Base-by-base conservation (phyloP, 2,329 filamentous ascomycete genomes). In the Fusarium torreyae region DNA sequence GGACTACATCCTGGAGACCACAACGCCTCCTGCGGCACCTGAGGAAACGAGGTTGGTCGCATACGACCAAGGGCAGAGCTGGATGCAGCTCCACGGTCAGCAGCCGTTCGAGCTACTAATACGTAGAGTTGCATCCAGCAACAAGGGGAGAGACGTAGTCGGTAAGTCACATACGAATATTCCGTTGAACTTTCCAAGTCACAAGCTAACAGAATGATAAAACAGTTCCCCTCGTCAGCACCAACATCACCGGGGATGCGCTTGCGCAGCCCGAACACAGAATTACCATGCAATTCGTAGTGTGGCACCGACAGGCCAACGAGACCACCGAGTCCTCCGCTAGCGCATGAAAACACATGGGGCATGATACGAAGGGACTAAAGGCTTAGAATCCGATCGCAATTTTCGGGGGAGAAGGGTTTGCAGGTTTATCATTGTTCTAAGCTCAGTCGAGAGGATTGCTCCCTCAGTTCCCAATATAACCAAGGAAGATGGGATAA, bases 141-240 rank as follows among this genome's bases (percentile, higher is more conserved):
- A 15, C 13, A 33, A 31, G 39, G 5, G 15, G n/a, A 36, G 18
- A 20, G 26, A 28, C 28, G 5, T 14, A 2, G 14, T 48, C n/a
- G 48, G 39, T 58, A 11, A 39, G 55, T 36, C 15, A 44, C 6
- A 15, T 6, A 18, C 20, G 15, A 43, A 11, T 7, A 22, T 7
- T 28, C 28, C 4, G 2, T 8, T 17, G 6, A 17, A 17, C 8
- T 20, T 20, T 15, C 7, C 5, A 11, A 17, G 22, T 50, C 36
- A 11, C 4, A 36, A 8, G 14, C 38, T 44, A 20, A 57, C 22
- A 17, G 4, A 8, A 17, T 15, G 7, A 5, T 33, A 11, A 38
- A 22, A 11, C 17, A 61, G 53, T 28, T 6, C 59, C 59, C 3
- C 28, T 62, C 17, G 46, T 48, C 6, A 42, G 28, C 6, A 17